phyloP scores from a whole-genome alignment of 768 basidiomycete species.

The Panaeolus papilionaceus region DNA sequence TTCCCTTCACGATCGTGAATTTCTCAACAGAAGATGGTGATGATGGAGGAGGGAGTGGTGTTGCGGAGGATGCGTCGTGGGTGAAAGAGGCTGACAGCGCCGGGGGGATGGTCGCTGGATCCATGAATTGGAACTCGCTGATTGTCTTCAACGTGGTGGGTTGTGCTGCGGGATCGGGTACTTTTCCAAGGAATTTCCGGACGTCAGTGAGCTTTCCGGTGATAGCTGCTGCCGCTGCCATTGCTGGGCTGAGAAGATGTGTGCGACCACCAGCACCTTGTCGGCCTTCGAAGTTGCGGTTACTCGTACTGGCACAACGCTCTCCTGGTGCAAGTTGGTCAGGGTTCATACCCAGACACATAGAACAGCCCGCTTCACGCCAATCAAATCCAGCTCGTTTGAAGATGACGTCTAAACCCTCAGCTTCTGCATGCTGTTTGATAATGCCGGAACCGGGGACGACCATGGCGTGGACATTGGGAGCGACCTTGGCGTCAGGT shows the following conservation, averaged over 20 bases:
- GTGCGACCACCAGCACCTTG: slow-evolving; percentile 89
- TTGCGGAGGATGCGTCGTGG: slow-evolving; percentile 37
- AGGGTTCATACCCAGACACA: slow-evolving; percentile 97
- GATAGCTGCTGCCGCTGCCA: slow-evolving; percentile 92
- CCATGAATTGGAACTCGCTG: slow-evolving; percentile 78
- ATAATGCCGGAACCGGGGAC: slow-evolving; percentile 92
- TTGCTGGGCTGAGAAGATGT: slow-evolving; percentile 88
- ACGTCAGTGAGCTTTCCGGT: slow-evolving; percentile 88
- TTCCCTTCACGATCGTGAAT: slow-evolving; percentile 74
- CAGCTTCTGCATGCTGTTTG: slow-evolving; percentile 90
- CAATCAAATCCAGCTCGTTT: slow-evolving; percentile 93
- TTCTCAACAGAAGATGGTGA: slow-evolving; percentile 59
- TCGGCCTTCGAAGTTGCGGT: slow-evolving; percentile 93
- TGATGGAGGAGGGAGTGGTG: slow-evolving; percentile 46
- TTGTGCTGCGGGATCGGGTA: slow-evolving; percentile 47
- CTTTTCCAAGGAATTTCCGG: slow-evolving; percentile 68
- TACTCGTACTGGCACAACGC: slow-evolving; percentile 91
- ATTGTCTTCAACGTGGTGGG: slow-evolving; percentile 70
- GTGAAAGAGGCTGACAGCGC: slow-evolving; percentile 48
- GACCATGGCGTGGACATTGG: slow-evolving; percentile 84
- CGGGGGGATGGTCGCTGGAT: slow-evolving; percentile 67
- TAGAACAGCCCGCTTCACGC: slow-evolving; percentile 95
- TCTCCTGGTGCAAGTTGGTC: slow-evolving; percentile 85
- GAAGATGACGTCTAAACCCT: slow-evolving; percentile 86
- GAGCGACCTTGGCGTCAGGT: slow-evolving; percentile 73